Conservation (phyloP, 2,329 filamentous ascomycete genomes). For the Penicillium olsonii region DNA sequence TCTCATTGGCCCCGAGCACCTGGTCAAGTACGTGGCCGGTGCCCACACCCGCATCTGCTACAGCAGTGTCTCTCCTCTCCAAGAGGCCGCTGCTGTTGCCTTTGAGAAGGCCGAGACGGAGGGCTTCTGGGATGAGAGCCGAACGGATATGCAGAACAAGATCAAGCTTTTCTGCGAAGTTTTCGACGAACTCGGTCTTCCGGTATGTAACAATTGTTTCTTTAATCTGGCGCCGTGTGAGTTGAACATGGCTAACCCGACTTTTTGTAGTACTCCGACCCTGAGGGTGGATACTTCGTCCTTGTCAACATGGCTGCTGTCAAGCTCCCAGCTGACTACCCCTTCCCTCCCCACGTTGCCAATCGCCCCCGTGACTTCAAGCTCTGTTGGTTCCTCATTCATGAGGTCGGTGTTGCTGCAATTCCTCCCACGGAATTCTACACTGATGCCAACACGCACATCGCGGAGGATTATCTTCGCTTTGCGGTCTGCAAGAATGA, state of each 20-base stretch:
- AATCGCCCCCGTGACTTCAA: constrained; percentile 89
- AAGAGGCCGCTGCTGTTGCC: constrained; percentile 90
- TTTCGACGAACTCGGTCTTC: constrained; percentile 72
- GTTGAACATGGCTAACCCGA: not conserved
- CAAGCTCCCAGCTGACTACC: constrained; percentile 77
- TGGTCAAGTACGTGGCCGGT: constrained; percentile 88
- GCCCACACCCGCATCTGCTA: constrained; percentile 97
- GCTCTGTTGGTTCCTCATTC: constrained; percentile 94
- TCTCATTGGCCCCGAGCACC: constrained; percentile 82
- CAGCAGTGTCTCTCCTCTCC: constrained; percentile 86
- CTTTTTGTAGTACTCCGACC: constrained; percentile 69
- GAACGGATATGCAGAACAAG: constrained; percentile 85
- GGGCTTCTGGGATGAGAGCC: constrained; percentile 84
- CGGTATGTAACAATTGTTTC: constrained; percentile 41
- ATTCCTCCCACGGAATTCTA: constrained; percentile 98
- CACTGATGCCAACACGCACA: constrained; percentile 75
- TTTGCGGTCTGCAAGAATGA: constrained; percentile 98
- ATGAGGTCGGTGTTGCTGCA: constrained; percentile 90
- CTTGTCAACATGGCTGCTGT: constrained; percentile 91
- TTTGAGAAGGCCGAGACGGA: constrained; percentile 85
- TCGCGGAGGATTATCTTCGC: constrained; percentile 89
- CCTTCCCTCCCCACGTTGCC: constrained; percentile 86
- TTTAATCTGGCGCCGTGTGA: not conserved
- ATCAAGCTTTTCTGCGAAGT: constrained; percentile 83
- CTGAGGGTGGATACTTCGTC: constrained; percentile 96